A percentile compares a stretch with the other conserved stretches of the same genome.
These are phyloP conservation scores for Phytopythium oedochilum DNA, from an alignment of 352 stramenopile genomes.

Conservation along the genomic window DNA sequence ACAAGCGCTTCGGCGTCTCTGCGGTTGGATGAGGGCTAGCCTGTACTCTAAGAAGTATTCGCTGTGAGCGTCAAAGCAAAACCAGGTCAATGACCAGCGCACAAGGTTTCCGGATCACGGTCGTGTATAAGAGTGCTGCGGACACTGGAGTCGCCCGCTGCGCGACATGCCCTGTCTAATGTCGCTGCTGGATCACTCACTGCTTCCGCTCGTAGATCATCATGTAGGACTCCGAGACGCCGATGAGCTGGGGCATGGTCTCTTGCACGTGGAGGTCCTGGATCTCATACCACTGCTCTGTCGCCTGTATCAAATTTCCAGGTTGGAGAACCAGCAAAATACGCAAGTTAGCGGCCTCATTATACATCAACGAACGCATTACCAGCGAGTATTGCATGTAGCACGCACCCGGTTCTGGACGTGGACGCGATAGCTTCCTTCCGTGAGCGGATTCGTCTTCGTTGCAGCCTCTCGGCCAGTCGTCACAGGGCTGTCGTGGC, in stretches of 20 bases:
- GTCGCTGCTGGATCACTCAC: constrained; percentile 22
- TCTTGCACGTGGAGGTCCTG: constrained; percentile 97
- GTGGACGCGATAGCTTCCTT: constrained; percentile 96
- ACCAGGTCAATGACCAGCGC: too few relatives aligned
- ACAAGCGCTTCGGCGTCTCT: constrained; percentile 64
- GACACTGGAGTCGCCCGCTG: not conserved
- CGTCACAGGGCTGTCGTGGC: constrained; percentile 93
- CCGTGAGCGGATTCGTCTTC: constrained; percentile 92
- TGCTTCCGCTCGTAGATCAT: constrained; percentile 86
- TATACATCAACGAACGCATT: not conserved
- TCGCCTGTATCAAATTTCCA: constrained; percentile 43
- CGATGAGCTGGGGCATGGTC: constrained; percentile 98
- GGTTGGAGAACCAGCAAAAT: not conserved
- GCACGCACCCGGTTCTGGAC: constrained; percentile 88
- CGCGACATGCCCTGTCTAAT: too few relatives aligned
- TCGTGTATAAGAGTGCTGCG: not conserved
- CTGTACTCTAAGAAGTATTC: too few relatives aligned
- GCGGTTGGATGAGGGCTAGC: constrained; percentile 13
- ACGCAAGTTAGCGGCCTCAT: constrained; percentile 2
- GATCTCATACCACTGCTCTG: constrained; percentile 98
- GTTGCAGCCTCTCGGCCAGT: constrained; percentile 87
- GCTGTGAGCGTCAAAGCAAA: too few relatives aligned
- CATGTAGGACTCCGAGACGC: constrained; percentile 93
- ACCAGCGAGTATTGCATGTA: not conserved
- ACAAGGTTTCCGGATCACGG: not conserved